Percentiles rank a stretch among this genome's conserved stretches.
phyloP scores from a whole-genome alignment of 371 early-diverging fungal species.

The Catenaria anguillulae region DNA sequence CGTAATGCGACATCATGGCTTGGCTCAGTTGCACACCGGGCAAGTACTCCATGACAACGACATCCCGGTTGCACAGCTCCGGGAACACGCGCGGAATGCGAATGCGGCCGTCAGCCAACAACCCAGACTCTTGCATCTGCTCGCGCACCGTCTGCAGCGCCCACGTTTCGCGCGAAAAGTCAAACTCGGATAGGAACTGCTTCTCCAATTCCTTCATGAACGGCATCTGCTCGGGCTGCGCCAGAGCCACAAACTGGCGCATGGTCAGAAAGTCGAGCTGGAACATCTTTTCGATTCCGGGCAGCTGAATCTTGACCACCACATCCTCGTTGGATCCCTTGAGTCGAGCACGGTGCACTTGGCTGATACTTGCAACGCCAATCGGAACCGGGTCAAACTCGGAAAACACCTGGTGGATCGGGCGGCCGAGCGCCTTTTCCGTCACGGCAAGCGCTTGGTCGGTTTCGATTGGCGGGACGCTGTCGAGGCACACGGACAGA shows the following conservation, averaged over 20 bases:
- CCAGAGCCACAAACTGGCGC: neutral
- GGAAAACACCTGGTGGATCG: neutral
- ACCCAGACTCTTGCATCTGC: neutral
- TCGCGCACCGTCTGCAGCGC: neutral
- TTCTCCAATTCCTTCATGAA: neutral
- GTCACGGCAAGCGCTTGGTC: neutral
- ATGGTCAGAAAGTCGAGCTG: neutral
- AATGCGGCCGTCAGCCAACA: neutral
- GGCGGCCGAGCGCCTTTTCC: neutral
- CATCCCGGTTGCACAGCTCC: neutral
- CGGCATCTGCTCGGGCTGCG: slow-evolving; percentile 1
- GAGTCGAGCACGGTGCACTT: neutral
- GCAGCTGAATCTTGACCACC: neutral
- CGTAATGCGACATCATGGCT: neutral
- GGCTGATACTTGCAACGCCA: neutral
- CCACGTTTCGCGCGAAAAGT: neutral
- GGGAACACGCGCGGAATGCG: neutral
- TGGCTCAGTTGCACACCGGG: neutral
- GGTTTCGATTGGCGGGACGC: neutral
- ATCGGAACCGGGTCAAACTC: neutral
- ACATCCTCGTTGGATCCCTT: neutral
- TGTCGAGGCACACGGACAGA: neutral
- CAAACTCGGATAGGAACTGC: slow-evolving; percentile 5
- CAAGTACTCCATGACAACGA: slow-evolving; percentile 2
- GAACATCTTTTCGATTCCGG: neutral